A percentile compares a stretch with the other conserved stretches of the same genome.
Evolutionary conservation across 805 yeast genomes (phyloP).

Genomic region (Wickerhamomyces silvicola): DNA sequence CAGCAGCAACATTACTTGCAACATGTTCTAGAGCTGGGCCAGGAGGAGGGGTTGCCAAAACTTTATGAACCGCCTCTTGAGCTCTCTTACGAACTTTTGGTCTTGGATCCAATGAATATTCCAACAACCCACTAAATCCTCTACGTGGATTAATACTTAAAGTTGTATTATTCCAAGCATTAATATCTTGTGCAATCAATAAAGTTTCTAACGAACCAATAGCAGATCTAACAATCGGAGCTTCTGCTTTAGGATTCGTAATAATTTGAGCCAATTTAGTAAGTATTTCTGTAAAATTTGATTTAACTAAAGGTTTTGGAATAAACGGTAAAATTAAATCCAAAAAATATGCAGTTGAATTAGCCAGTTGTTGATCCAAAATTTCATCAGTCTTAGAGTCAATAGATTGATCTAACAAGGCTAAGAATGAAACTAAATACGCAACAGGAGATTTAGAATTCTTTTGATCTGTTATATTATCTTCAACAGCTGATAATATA

Average conservation of each 20-base stretch:
- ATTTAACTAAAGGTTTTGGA: slow-evolving; percentile 60
- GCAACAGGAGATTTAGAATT: slow-evolving; percentile 60
- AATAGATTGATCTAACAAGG: slow-evolving; percentile 70
- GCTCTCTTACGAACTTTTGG: slow-evolving; percentile 97
- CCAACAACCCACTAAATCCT: slow-evolving; percentile 72
- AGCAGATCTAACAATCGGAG: slow-evolving; percentile 76
- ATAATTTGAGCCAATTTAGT: slow-evolving; percentile 77
- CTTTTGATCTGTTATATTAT: slow-evolving; percentile 48
- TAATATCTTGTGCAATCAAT: slow-evolving; percentile 71
- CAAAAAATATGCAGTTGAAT: slow-evolving; percentile 72
- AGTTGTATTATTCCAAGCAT: slow-evolving; percentile 62
- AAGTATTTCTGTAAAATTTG: slow-evolving; percentile 73
- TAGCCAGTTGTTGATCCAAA: slow-evolving; percentile 57
- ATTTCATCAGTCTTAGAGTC: slow-evolving; percentile 42
- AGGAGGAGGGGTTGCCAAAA: slow-evolving; percentile 61
- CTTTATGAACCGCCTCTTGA: slow-evolving; percentile 69
- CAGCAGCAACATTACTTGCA: slow-evolving; percentile 66
- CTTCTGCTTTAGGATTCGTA: slow-evolving; percentile 60
- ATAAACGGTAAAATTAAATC: slow-evolving; percentile 73
- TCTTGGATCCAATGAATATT: slow-evolving; percentile 76
- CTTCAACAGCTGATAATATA: slow-evolving; percentile 85
- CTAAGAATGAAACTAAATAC: slow-evolving; percentile 77
- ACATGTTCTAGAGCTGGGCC: slow-evolving; percentile 77
- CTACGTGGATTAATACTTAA: slow-evolving; percentile 60
- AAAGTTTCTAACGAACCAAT: slow-evolving; percentile 81